phyloP scores from a whole-genome alignment of 805 yeast species.

The Wickerhamomyces chambardii region DNA sequence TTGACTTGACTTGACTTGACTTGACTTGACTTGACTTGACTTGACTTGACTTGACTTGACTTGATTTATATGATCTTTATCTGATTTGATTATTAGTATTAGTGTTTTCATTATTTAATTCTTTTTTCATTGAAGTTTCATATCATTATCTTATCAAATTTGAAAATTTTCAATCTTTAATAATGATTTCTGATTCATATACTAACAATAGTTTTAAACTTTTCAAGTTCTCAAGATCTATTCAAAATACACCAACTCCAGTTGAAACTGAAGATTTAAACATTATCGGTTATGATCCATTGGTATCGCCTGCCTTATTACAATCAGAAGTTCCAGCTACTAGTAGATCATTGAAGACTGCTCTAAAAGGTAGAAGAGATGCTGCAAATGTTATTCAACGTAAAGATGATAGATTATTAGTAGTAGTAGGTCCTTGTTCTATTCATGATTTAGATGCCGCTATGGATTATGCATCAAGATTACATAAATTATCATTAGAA shows the following conservation, averaged over 20 bases:
- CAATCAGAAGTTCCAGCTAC: conserved; percentile 79
- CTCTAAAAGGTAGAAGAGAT: conserved; percentile 68
- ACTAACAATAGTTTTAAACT: not conserved
- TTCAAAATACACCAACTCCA: conserved; percentile 11
- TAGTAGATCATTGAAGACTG: conserved; percentile 47
- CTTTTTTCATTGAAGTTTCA: too few relatives aligned
- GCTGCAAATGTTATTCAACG: conserved; percentile 71
- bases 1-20: too few relatives aligned
- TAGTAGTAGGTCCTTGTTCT: conserved; percentile 96
- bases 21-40: too few relatives aligned
- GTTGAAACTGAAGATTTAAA: conserved; percentile 58
- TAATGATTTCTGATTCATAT: too few relatives aligned
- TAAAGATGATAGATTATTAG: conserved; percentile 76
- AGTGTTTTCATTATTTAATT: too few relatives aligned
- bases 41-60: too few relatives aligned
- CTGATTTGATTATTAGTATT: too few relatives aligned
- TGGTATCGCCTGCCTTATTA: conserved; percentile 89
- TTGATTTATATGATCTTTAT: too few relatives aligned
- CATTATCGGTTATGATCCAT: conserved; percentile 85
- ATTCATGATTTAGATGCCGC: conserved; percentile 94
- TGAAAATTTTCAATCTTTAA: too few relatives aligned
- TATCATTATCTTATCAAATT: too few relatives aligned
- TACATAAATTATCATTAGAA: conserved; percentile 49
- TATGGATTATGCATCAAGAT: conserved; percentile 69
- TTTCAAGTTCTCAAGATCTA: not conserved